Conservation (phyloP, 306 rosid genomes). For the Vachellia pachyceras region DNA sequence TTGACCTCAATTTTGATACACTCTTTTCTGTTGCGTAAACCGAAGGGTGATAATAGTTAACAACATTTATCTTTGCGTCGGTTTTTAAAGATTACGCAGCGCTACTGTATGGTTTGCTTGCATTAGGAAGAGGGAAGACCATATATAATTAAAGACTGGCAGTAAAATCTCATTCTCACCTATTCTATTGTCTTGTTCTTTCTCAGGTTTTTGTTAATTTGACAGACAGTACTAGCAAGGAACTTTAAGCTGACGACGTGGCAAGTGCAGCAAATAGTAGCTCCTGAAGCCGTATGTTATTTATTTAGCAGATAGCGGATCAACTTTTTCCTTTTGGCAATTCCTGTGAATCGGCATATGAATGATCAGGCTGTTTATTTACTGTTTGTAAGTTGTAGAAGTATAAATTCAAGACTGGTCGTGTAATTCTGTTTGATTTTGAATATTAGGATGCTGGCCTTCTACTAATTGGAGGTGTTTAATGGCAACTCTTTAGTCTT, state of each 20-base stretch:
- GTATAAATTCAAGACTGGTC: slow-evolving; percentile 33
- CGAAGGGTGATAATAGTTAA: neutral
- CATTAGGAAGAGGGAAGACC: slow-evolving; percentile 1
- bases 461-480: slow-evolving; percentile 35
- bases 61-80: neutral
- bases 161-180: slow-evolving; percentile 28
- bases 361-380: slow-evolving; percentile 36
- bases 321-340: slow-evolving; percentile 42
- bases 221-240: slow-evolving; percentile 39
- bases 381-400: slow-evolving; percentile 32
- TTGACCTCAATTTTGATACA: neutral
- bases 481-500: slow-evolving; percentile 26
- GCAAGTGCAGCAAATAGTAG: slow-evolving; percentile 2
- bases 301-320: slow-evolving; percentile 39
- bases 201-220: slow-evolving; percentile 43
- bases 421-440: slow-evolving; percentile 33
- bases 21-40: neutral
- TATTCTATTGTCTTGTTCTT: slow-evolving; percentile 20
- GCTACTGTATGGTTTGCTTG: neutral
- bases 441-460: slow-evolving; percentile 12
- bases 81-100: neutral
- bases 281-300: neutral
- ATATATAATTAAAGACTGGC: neutral
- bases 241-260: slow-evolving; percentile 22
- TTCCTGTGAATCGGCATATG: slow-evolving; percentile 39